Evolutionary conservation across 768 basidiomycete species (phyloP).

Genomic region (Leccinum imitatum): DNA sequence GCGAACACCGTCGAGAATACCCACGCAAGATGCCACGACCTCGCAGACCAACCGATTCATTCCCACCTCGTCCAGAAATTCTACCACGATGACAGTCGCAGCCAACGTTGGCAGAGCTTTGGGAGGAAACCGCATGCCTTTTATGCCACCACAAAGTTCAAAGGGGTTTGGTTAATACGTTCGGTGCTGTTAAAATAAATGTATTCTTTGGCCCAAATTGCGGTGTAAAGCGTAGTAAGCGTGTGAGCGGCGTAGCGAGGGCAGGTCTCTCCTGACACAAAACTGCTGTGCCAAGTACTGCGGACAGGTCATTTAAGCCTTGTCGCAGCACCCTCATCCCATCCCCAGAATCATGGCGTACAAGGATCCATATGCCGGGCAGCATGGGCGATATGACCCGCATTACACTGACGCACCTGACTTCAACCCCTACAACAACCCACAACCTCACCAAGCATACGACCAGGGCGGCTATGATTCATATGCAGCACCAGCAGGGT

Average conservation of each 20-base stretch:
- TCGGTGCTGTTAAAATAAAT: conserved; percentile 3
- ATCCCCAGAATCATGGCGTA: conserved; percentile 42
- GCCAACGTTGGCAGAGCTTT: conserved; percentile 19
- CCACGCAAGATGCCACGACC: conserved; percentile 16
- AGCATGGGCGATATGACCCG: conserved; percentile 28
- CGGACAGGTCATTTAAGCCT: conserved; percentile 1
- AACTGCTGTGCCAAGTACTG: conserved; percentile 10
- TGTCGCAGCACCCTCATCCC: conserved; percentile 23
- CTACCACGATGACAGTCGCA: conserved; percentile 17
- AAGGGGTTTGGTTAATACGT: conserved; percentile 31
- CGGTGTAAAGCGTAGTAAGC: background rate
- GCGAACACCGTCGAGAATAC: conserved; percentile 29
- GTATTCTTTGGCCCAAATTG: background rate
- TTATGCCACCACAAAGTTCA: conserved; percentile 41
- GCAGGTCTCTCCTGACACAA: background rate
- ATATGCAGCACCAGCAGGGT: conserved; percentile 28
- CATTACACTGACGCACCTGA: conserved; percentile 36
- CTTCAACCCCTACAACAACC: conserved; percentile 47
- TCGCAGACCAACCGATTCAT: conserved; percentile 33
- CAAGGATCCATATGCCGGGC: conserved; percentile 52
- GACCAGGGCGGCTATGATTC: conserved; percentile 44
- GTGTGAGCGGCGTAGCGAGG: conserved; percentile 12
- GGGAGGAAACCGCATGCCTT: conserved; percentile 53
- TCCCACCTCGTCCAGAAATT: conserved; percentile 28
- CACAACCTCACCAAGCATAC: conserved; percentile 51